A percentile compares a stretch with the other conserved stretches of the same genome.
Conservation (phyloP, 2,329 filamentous ascomycete genomes). For the Aureobasidium sp. region DNA sequence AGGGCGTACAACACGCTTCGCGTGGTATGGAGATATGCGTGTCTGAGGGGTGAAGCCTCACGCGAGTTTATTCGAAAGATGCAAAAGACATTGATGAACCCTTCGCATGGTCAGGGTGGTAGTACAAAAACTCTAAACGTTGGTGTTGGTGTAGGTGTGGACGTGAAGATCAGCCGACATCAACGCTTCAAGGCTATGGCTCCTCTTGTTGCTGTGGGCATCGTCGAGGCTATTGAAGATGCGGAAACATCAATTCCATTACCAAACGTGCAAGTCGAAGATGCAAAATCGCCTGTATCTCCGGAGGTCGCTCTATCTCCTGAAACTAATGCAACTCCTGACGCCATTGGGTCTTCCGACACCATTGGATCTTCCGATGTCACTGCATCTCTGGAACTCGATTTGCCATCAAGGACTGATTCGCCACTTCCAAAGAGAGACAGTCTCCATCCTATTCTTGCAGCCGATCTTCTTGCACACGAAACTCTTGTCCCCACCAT, state of each 20-base stretch:
- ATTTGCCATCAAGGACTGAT: too few species aligned
- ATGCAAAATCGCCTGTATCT: too few species aligned
- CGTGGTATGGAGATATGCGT: conserved; percentile 38
- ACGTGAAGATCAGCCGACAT: background rate
- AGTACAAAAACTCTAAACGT: background rate
- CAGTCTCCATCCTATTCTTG: background rate
- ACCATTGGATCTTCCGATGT: background rate
- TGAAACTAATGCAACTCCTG: too few species aligned
- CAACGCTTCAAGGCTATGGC: conserved; percentile 4
- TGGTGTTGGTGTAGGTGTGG: background rate
- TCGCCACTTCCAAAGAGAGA: too few species aligned
- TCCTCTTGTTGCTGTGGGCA: background rate
- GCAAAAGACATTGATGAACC: too few species aligned
- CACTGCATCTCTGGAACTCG: background rate
- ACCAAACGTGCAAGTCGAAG: too few species aligned
- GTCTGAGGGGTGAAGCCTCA: conserved; percentile 28
- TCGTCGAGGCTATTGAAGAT: background rate
- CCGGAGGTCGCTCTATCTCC: too few species aligned
- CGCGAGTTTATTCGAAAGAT: background rate
- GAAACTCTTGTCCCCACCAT: background rate
- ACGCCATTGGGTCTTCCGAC: too few species aligned
- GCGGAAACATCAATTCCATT: background rate
- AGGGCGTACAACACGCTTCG: conserved; percentile 33
- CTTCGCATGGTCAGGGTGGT: too few species aligned
- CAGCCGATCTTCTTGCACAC: background rate